Evolutionary conservation across 345 rosid genomes (phyloP), one percentile per base, ranked within the genome.

Genomic region (Noccaea bulbosa): DNA sequence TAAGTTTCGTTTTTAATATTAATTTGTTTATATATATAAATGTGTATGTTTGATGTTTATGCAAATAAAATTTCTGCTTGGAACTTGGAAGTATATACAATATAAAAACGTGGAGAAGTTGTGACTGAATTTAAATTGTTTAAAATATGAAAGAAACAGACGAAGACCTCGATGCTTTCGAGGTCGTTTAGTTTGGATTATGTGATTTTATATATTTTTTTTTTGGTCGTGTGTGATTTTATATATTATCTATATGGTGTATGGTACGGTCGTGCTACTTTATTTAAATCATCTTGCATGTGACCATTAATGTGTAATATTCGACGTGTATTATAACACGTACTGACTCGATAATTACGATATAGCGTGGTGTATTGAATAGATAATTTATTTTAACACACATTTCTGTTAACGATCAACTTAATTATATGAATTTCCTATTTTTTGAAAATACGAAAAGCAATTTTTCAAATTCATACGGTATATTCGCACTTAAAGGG

Each of bases 21-120:
- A 27, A 27, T 67, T 4, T 41, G 3, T 43, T 8, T n/a, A 5
- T 20, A 46, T 32, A 20, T 48, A 5, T 20, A 46, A 17, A 20
- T 48, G 51, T 40, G 15, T 43, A 22, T 24, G 57, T 45, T 39
- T 24, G 15, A 54, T 38, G 34, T 54, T 30, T 8, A 34, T 51
- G 65, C n/a, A 22, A 67, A 33, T 35, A 44, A 30, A 8, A 61
- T 7, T 68, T 53, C 6, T 34, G 33, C 11, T 59, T 58, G 43
- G 69, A 61, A 17, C 22, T 20, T 20, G 9, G 40, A 41, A 14
- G 11, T 49, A 50, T n/a, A 8, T 37, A 44, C 65, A 53, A 53
- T 45, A 24, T 41, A 34, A 68, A 74, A 62, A 75, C 70, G 74
- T 69, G 58, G 65, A 75, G 74, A 68, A 69, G 79, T 75, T 53